Base-by-base conservation (phyloP, 371 early-diverging fungal species). In the Choanephora cucurbitarum region DNA sequence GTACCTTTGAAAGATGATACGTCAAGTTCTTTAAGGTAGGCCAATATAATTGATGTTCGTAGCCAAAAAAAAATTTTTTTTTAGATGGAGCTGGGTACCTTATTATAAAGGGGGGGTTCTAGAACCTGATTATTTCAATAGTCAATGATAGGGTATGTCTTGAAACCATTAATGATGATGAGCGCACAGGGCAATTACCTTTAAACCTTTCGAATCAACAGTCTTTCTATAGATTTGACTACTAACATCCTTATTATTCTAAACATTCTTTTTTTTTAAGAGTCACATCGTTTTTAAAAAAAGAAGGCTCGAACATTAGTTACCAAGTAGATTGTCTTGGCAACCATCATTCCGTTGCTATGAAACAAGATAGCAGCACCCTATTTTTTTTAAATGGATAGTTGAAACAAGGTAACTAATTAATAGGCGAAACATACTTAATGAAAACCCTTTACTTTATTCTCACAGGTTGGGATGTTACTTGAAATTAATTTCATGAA, bases 21-120 rank as follows among this genome's bases (percentile, higher is more conserved):
- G 52, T 52, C 42, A 51, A 42, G 51, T 51, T 51, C 42, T 43
- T 44, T 43, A 15, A 54, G 9, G 45, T 54, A 28, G n/a, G 37
- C 37, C 37, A 37, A 13, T 37, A 37, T 9, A 11, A 14, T 39
- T 37, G 23, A 45, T 18, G 14, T 34, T 23, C 6, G 14, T 28
- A 7, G 28, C 7, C 3, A 28, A 28, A 28, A 28, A 28, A 28
- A 39, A 19, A 37, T 15, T 15, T 39, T 31, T 46, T 46, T 24
- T 28, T 17, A 47, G 14, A n/a, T 13, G 7, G 45, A 23, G 4
- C 45, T 23, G 15, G 45, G 21, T 18, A 4, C 45, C 14, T 21
- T 4, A 23, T 21, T 13, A 23, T 11, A 23, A n/a, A n/a, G n/a
- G n/a, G n/a, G n/a, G n/a, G n/a, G 18, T 31, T 48, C 33, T 18